Conservation (phyloP, 1,284 basidiomycete genomes). For the Apiotrichum brassicae region DNA sequence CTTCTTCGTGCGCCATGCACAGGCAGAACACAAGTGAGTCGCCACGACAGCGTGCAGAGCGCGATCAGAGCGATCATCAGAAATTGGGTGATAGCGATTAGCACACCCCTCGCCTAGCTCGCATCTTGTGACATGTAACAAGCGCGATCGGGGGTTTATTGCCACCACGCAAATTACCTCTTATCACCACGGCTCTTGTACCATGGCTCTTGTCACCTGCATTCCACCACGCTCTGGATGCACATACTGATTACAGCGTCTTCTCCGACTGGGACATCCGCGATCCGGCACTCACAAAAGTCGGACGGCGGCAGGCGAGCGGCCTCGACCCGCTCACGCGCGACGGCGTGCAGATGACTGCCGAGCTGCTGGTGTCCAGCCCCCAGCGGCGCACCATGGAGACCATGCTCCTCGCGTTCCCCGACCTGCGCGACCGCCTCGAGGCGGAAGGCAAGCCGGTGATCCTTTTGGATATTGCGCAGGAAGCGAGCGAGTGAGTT, state of each 20-base stretch:
- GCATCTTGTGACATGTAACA: no score
- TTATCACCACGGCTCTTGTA: no score
- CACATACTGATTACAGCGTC: slow-evolving; percentile 29
- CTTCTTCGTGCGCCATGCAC: slow-evolving; percentile 45
- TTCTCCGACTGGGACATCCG: slow-evolving; percentile 42
- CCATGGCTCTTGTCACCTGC: no score
- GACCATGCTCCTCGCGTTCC: slow-evolving; percentile 42
- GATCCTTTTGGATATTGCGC: slow-evolving; percentile 40
- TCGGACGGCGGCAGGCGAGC: slow-evolving; percentile 38
- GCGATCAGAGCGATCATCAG: no score
- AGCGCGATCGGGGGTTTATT: no score
- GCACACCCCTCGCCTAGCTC: no score
- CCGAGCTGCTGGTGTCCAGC: slow-evolving; percentile 42
- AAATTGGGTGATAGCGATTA: no score
- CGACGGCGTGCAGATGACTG: slow-evolving; percentile 33
- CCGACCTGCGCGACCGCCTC: slow-evolving; percentile 30
- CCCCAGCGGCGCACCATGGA: slow-evolving; percentile 44
- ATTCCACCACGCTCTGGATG: no score
- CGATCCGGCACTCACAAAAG: slow-evolving; percentile 41
- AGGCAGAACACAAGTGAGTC: slow-evolving; percentile 45
- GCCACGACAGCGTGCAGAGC: no score
- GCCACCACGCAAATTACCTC: no score
- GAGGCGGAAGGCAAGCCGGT: slow-evolving; percentile 34
- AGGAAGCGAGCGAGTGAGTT: slow-evolving; percentile 42
- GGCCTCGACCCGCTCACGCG: slow-evolving; percentile 35